Percentiles rank a stretch among this genome's conserved stretches.
Evolutionary conservation across 371 early-diverging fungal genomes (phyloP).

Genomic region (Syncephalis fuscata): DNA sequence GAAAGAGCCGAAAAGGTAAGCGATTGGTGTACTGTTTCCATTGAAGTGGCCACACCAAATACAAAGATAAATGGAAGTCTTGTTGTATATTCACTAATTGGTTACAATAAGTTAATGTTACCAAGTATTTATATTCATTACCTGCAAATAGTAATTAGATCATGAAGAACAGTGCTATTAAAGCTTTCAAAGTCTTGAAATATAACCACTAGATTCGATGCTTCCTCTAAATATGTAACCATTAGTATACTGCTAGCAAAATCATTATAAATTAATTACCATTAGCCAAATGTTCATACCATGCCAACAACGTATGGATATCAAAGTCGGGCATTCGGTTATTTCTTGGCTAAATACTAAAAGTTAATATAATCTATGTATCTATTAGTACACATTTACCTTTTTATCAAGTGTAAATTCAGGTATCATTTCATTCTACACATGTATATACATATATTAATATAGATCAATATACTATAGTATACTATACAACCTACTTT

Average conservation of each 20-base stretch:
- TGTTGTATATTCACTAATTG: constrained; percentile 38
- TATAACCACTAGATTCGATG: constrained; percentile 40
- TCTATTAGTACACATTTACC: no score
- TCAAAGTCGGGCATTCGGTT: constrained; percentile 28
- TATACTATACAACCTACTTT: constrained; percentile 2
- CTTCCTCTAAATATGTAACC: neutral
- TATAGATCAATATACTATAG: neutral
- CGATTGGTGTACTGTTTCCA: constrained; percentile 64
- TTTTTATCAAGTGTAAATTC: no score
- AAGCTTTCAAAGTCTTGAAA: constrained; percentile 83
- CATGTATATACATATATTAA: neutral
- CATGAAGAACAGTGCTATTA: constrained; percentile 43
- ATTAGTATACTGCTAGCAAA: no score
- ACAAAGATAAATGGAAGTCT: constrained; percentile 63
- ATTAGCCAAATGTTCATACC: constrained; percentile 26
- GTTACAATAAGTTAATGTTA: neutral
- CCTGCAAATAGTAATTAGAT: constrained; percentile 60
- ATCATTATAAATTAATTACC: neutral
- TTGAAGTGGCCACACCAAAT: constrained; percentile 70
- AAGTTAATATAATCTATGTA: no score
- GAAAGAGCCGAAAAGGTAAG: constrained; percentile 47
- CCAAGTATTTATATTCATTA: constrained; percentile 5
- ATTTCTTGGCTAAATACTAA: constrained; percentile 3
- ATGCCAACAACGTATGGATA: constrained; percentile 38
- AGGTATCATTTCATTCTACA: no score